These are phyloP conservation scores for Fabrea salina DNA, from an alignment of 169 alveolate species.

Conservation along the genomic window DNA sequence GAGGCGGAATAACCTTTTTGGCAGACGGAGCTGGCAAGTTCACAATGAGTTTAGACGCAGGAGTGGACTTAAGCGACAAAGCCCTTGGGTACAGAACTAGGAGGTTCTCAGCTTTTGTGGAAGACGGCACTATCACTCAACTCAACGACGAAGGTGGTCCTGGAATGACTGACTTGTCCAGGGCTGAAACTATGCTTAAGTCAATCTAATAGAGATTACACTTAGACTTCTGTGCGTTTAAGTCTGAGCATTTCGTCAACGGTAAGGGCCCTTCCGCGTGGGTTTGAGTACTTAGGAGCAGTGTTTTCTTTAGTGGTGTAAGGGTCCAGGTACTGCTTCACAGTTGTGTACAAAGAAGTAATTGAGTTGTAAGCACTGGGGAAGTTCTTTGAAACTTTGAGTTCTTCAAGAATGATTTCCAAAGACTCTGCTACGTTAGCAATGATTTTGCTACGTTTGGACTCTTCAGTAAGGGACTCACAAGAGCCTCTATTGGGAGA, in stretches of 20 bases:
- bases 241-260: slow-evolving; percentile 30
- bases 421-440: no score
- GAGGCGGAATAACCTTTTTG: slow-evolving; percentile 11
- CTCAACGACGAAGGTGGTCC: slow-evolving; percentile 41
- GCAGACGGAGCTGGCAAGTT: slow-evolving; percentile 44
- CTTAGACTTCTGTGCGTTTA: not conserved
- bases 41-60: slow-evolving; percentile 31
- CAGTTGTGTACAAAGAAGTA: no score
- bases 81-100: slow-evolving; percentile 31
- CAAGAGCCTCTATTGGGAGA: no score
- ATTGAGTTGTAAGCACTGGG: no score
- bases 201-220: not conserved
- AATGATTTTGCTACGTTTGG: no score
- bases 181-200: not conserved
- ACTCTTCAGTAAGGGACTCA: no score
- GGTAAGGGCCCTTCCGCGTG: slow-evolving; percentile 9
- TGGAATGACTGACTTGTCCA: slow-evolving; percentile 4
- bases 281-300: no score
- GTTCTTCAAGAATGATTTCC: no score
- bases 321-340: no score
- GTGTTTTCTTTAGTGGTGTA: no score
- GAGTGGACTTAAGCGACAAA: slow-evolving; percentile 19
- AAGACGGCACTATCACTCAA: slow-evolving; percentile 17
- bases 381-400: no score
- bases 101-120: slow-evolving; percentile 42